Conservation (phyloP, 2,329 filamentous ascomycete genomes). For the Neonectria ditissima region DNA sequence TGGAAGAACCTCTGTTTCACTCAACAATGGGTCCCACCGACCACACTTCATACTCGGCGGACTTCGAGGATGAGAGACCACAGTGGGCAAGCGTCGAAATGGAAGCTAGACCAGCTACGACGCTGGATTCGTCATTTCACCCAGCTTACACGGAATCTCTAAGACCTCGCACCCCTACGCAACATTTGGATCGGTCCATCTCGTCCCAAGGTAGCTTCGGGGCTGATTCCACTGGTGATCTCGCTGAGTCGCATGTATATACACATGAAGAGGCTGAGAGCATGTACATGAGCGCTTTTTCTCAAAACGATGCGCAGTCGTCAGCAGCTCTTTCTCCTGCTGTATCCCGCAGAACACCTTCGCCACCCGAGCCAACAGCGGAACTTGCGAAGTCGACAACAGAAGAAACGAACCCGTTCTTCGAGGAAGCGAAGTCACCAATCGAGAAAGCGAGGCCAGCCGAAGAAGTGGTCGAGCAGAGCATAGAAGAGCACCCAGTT, state of each 20-base stretch:
- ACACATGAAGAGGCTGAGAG: slow-evolving; percentile 85
- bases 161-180: slow-evolving; percentile 14
- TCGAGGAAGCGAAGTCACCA: slow-evolving; percentile 3
- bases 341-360: slow-evolving; percentile 25
- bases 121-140: slow-evolving; percentile 37
- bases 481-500: slow-evolving; percentile 8
- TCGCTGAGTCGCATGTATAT: slow-evolving; percentile 76
- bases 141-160: slow-evolving; percentile 26
- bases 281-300: slow-evolving; percentile 85
- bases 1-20: slow-evolving; percentile 48
- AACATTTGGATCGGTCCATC: slow-evolving; percentile 28
- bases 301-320: slow-evolving; percentile 54
- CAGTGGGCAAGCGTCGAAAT: slow-evolving; percentile 38
- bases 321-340: slow-evolving; percentile 13
- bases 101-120: slow-evolving; percentile 35
- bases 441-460: neutral
- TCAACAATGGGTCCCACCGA: slow-evolving; percentile 38
- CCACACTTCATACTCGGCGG: slow-evolving; percentile 33
- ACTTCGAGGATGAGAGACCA: slow-evolving; percentile 33
- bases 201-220: slow-evolving; percentile 33
- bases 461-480: neutral
- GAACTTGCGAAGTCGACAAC: neutral
- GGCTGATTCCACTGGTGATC: slow-evolving; percentile 56
- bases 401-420: neutral
- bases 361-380: slow-evolving; percentile 10